Base-by-base conservation (phyloP, 805 yeast genomes). In the Candida corydali region DNA sequence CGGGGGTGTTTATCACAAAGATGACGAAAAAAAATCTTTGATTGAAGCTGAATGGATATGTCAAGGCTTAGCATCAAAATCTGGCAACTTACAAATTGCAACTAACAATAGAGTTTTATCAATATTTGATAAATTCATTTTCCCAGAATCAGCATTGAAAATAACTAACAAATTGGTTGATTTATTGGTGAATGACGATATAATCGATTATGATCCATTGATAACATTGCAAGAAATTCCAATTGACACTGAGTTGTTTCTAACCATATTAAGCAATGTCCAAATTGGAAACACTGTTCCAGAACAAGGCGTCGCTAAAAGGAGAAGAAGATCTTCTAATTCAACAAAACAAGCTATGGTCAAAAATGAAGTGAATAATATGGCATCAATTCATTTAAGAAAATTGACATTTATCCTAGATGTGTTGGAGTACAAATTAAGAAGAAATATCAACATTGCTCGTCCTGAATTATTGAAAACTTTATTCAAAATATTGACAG, bases 291-390 rank as follows among this genome's bases (percentile, higher is more conserved):
- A 72, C 8, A 59, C 61, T 31, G 48, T 65, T 6, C 74, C 75
- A 3, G 71, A 67, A 36, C 72, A 62, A 41, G 68, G 68, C 25
- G 68, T 78, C 16, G 78, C 87, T 11, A 86, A 86, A 59, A 77
- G 96, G 61, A 63, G 70, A 54, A 80, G 96, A 69, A 76, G 97
- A 65, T 81, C 93, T 1, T 80, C 93, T 1, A 79, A 86, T 20
- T 72, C 85, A 11, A 73, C 91, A 1, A 81, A 78, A 52, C 88
- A 80, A 50, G 82, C 82, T n/a, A 73, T 82, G 69, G 78, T 82
- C 37, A 79, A 64, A 39, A 84, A 82, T 37, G 84, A 78, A 39
- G 73, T 89, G 30, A 78, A 82, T 9, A 73, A 69, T 34, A 69
- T 86, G 57, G 97, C 97, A 0, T 81, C 87, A 36, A 59, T 66